These are phyloP conservation scores for Solanum infundibuliforme DNA, from an alignment of 257 asterid genomes.

Conservation along the genomic window DNA sequence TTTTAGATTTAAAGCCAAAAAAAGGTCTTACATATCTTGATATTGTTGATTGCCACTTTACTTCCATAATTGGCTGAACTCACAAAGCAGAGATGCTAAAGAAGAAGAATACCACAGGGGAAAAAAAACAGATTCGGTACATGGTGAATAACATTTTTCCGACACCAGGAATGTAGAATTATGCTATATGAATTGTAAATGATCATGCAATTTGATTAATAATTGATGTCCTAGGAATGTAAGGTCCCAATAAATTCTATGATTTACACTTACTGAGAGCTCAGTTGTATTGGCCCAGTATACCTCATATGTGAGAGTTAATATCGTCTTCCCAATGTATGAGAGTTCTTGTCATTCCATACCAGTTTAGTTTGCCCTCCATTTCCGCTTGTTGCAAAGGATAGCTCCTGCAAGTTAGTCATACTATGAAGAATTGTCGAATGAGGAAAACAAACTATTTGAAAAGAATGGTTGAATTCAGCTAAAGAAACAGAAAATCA, in stretches of 20 bases:
- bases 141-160: background rate
- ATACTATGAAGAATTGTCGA: background rate
- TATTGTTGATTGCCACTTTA: background rate
- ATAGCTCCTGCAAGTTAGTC: conserved; percentile 55
- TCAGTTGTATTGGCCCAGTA: background rate
- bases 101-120: background rate
- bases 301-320: conserved; percentile 9
- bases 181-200: background rate
- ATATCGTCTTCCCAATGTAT: conserved; percentile 29
- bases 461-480: background rate
- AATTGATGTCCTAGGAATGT: background rate
- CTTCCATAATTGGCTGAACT: background rate
- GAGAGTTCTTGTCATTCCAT: conserved; percentile 56
- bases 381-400: conserved; percentile 63
- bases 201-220: background rate
- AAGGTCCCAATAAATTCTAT: background rate
- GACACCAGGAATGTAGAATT: background rate
- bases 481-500: background rate
- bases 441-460: background rate
- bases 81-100: background rate
- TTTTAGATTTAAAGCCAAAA: background rate
- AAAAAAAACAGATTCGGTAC: background rate
- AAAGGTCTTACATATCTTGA: background rate
- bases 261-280: background rate
- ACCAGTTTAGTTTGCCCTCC: conserved; percentile 84